phyloP scores from a whole-genome alignment of 805 yeast genomes.

The Starmerella powellii region DNA sequence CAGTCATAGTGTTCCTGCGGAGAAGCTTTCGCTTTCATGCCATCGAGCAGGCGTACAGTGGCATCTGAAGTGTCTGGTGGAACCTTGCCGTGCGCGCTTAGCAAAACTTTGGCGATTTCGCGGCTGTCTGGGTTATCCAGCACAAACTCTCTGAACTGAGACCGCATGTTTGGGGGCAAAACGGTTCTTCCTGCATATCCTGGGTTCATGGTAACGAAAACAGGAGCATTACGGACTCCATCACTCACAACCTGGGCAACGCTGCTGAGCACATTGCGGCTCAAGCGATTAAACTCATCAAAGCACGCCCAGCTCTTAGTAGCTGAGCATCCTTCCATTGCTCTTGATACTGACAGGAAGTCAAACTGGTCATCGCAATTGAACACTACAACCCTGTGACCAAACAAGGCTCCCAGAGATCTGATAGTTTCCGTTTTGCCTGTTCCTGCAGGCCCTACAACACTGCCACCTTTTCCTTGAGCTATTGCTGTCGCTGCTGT shows the following conservation, averaged over 20 bases:
- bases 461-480: slow-evolving; percentile 73
- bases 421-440: slow-evolving; percentile 91
- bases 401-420: slow-evolving; percentile 67
- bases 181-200: slow-evolving; percentile 70
- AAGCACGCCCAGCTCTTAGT: slow-evolving; percentile 94
- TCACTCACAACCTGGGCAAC: slow-evolving; percentile 67
- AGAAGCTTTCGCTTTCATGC: slow-evolving; percentile 35
- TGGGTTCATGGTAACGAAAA: slow-evolving; percentile 88
- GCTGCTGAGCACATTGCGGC: slow-evolving; percentile 61
- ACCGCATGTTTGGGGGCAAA: slow-evolving; percentile 76
- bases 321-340: slow-evolving; percentile 64
- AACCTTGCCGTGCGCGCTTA: slow-evolving; percentile 51
- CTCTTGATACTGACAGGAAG: slow-evolving; percentile 61
- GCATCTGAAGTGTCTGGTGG: slow-evolving; percentile 36
- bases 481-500: slow-evolving; percentile 64
- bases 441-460: slow-evolving; percentile 95
- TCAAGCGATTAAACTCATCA: slow-evolving; percentile 83
- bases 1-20: slow-evolving; percentile 74
- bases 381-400: slow-evolving; percentile 72
- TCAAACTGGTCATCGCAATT: slow-evolving; percentile 88
- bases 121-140: slow-evolving; percentile 61
- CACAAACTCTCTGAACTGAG: slow-evolving; percentile 61
- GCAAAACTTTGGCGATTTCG: slow-evolving; percentile 56
- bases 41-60: slow-evolving; percentile 45
- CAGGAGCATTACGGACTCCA: slow-evolving; percentile 41